Evolutionary conservation across 352 stramenopile genomes (phyloP).

Genomic region (Pythium coloratum): DNA sequence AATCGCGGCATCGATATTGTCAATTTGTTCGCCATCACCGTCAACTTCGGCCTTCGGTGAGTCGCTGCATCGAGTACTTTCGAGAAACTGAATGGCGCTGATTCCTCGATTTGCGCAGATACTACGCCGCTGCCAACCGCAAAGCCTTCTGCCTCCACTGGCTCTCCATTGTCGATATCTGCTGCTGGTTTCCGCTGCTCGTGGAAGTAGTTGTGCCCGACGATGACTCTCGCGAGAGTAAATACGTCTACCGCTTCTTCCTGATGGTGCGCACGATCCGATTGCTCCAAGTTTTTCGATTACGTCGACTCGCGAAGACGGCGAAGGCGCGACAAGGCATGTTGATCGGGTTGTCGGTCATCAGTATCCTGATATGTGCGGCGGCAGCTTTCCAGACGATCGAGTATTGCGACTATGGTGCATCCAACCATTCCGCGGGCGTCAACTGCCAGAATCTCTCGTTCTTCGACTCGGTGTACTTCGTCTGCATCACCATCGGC

Average conservation of each 20-base stretch:
- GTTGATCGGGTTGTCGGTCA: constrained; percentile 51
- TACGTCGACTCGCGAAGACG: constrained; percentile 56
- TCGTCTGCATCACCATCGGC: constrained; percentile 83
- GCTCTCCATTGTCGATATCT: constrained; percentile 61
- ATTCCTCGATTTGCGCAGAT: constrained; percentile 25
- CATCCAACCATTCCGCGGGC: constrained; percentile 19
- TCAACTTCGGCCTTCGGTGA: constrained; percentile 50
- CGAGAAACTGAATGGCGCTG: not conserved
- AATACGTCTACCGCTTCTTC: constrained; percentile 57
- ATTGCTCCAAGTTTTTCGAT: constrained; percentile 62
- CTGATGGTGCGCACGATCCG: constrained; percentile 63
- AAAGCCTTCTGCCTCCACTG: constrained; percentile 55
- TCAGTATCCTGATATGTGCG: constrained; percentile 65
- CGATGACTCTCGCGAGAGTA: constrained; percentile 30
- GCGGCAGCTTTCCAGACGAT: constrained; percentile 67
- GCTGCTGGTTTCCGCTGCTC: constrained; percentile 48
- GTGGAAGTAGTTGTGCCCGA: constrained; percentile 38
- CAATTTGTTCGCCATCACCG: constrained; percentile 48
- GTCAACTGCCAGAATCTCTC: constrained; percentile 63
- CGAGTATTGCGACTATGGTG: constrained; percentile 51
- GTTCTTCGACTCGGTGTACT: constrained; percentile 80
- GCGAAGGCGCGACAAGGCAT: constrained; percentile 55
- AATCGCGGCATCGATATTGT: constrained; percentile 48
- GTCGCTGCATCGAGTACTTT: not conserved
- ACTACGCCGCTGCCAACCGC: constrained; percentile 68